Evolutionary conservation across 352 stramenopile species (phyloP).

Genomic region (Globisporangium sylvaticum): DNA sequence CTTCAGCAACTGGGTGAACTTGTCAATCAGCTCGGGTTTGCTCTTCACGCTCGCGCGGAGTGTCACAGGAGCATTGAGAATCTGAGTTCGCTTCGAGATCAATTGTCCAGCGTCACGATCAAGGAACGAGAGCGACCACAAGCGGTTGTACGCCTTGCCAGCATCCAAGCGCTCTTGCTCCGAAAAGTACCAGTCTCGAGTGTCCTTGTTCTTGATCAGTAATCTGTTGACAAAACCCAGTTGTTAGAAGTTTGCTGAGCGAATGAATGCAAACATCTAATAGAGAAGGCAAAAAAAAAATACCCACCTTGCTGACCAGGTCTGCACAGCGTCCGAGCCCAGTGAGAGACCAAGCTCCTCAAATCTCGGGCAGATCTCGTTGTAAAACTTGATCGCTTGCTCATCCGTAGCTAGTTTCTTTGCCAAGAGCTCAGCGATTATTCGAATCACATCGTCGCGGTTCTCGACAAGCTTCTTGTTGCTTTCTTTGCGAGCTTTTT

Average conservation of each 20-base stretch:
- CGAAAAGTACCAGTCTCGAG: conserved; percentile 79
- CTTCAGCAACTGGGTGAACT: conserved; percentile 84
- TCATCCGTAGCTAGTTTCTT: conserved; percentile 53
- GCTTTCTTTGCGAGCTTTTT: conserved; percentile 78
- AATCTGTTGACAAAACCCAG: conserved; percentile 25
- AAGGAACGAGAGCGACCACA: conserved; percentile 81
- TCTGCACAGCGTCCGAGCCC: conserved; percentile 66
- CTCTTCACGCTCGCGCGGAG: conserved; percentile 62
- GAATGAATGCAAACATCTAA: background rate
- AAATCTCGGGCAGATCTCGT: conserved; percentile 49
- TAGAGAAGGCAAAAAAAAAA: background rate
- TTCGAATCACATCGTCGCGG: conserved; percentile 50
- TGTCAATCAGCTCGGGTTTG: conserved; percentile 82
- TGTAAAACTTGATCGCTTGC: conserved; percentile 67
- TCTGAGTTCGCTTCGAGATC: conserved; percentile 68
- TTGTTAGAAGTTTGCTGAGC: background rate
- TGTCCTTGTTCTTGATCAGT: conserved; percentile 88
- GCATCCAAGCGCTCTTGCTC: conserved; percentile 78
- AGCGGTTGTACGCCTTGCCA: conserved; percentile 64
- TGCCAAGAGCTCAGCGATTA: conserved; percentile 50
- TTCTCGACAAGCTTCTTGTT: conserved; percentile 88
- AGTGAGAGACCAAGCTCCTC: conserved; percentile 63
- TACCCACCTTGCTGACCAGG: conserved; percentile 66
- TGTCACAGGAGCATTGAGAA: conserved; percentile 65
- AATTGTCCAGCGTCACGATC: conserved; percentile 70